Base-by-base conservation (phyloP, 2,329 filamentous ascomycete genomes). In the Botrytis squamosa region DNA sequence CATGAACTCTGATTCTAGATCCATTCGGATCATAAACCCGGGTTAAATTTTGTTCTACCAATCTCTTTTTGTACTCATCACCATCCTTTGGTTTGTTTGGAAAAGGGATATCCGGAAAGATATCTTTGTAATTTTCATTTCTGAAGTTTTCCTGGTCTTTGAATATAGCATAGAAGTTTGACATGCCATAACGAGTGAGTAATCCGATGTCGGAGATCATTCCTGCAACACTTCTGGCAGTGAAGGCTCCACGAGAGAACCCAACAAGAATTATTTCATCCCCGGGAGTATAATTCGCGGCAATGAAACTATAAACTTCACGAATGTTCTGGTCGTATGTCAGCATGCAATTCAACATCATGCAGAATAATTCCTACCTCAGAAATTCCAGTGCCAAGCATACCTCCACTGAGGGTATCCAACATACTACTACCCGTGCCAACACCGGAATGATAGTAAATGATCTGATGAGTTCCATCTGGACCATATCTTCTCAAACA, bases 401-500 rank as follows among this genome's bases (percentile, higher is more conserved):
- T 85, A 62, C 88, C 88, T 9, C 88, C 87, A 0, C 85, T 84
- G 25, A 89, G 75, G 63, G 83, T 83, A 73, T 88, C 86, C n/a
- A 88, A 72, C 44, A 83, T 76, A 63, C 84, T 85, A 75, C 84
- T 84, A 1, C 85, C 85, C 4, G 87, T 88, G 25, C 89, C 89
- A 42, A 90, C 87, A 33, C 89, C 89, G 14, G 87, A 87, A 78
- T 89, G 87, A 78, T 91, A 91, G 77, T 86, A 87, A 73, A 90
- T 86, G 76, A 90, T 85, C 79, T 90, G 88, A 60, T 88, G 83
- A 16, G 72, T 75, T n/a, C 78, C 85, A 78, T 89, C 86, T 49
- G 79, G 82, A 77, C 85, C 87, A 57, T 79, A 82, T 55, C 85
- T 84, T 76, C 85, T 86, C 77, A 91, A 86, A 72, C 87, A 87